Evolutionary conservation across 805 yeast genomes (phyloP).

Genomic region (Lachancea mirantina): DNA sequence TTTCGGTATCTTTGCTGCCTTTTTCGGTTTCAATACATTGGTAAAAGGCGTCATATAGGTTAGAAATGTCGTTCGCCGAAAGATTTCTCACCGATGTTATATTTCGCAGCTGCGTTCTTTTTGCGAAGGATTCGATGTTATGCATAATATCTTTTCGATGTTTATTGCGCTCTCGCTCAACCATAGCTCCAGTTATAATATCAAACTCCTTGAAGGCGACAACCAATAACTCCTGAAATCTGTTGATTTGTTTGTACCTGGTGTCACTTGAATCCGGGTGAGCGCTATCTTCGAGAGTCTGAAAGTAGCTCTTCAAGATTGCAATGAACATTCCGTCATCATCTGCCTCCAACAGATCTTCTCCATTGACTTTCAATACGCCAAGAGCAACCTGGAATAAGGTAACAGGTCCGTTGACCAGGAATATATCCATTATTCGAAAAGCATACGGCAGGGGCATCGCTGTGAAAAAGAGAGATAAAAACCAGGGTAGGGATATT

Average conservation of each 20-base stretch:
- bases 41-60: constrained; percentile 80
- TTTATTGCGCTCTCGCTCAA: constrained; percentile 60
- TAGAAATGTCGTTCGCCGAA: constrained; percentile 49
- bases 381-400: constrained; percentile 92
- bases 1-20: constrained; percentile 43
- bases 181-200: constrained; percentile 65
- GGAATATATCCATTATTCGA: constrained; percentile 82
- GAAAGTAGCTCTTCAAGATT: constrained; percentile 75
- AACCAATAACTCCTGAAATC: constrained; percentile 83
- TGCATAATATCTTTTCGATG: constrained; percentile 71
- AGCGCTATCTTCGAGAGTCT: constrained; percentile 68
- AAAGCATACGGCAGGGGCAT: constrained; percentile 95
- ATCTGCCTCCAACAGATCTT: constrained; percentile 63
- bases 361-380: constrained; percentile 82
- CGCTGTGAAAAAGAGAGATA: constrained; percentile 79
- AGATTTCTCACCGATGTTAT: constrained; percentile 67
- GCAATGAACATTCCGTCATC: constrained; percentile 93
- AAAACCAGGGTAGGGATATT: constrained; percentile 93
- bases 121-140: constrained; percentile 85
- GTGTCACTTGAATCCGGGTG: constrained; percentile 64
- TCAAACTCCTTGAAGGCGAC: constrained; percentile 90
- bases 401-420: constrained; percentile 82
- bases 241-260: constrained; percentile 60
- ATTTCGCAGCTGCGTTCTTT: constrained; percentile 84
- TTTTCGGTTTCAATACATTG: constrained; percentile 63